Evolutionary conservation across 345 rosid genomes (phyloP).

Genomic region (Fremontodendron californicum): DNA sequence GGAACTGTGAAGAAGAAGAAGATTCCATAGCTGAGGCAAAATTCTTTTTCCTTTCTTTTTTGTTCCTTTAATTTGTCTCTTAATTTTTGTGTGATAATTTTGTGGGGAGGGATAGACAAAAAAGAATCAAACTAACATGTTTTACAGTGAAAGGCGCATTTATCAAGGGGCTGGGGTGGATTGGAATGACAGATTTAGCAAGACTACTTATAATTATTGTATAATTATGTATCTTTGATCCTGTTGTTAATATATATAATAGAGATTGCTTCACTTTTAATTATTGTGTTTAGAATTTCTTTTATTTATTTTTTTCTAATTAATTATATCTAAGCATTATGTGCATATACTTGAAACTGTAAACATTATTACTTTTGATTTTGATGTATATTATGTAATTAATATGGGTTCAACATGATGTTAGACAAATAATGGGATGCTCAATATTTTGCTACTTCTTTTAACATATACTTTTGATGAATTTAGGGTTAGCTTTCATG

Average conservation of each 20-base stretch:
- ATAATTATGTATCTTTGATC: constrained; percentile 10
- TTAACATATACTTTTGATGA: too few relatives aligned
- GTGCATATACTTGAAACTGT: background rate
- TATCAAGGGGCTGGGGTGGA: background rate
- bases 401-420: too few relatives aligned
- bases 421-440: too few relatives aligned
- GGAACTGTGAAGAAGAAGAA: constrained; percentile 16
- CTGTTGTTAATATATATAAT: background rate
- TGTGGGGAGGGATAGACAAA: constrained; percentile 19
- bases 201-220: constrained; percentile 7
- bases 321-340: background rate
- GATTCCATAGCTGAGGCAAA: background rate
- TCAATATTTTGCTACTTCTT: too few relatives aligned
- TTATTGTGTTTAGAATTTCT: background rate
- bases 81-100: constrained; percentile 12
- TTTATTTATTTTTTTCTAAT: background rate
- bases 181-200: constrained; percentile 12
- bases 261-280: constrained; percentile 11
- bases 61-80: background rate
- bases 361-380: too few relatives aligned
- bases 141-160: background rate
- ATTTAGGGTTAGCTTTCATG: too few relatives aligned
- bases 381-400: too few relatives aligned
- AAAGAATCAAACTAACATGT: constrained; percentile 31
- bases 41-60: background rate